A percentile compares a stretch with the other conserved stretches of the same genome.
Evolutionary conservation across 495 filamentous ascomycete species (phyloP).

Genomic region (Neurospora pannonica): DNA sequence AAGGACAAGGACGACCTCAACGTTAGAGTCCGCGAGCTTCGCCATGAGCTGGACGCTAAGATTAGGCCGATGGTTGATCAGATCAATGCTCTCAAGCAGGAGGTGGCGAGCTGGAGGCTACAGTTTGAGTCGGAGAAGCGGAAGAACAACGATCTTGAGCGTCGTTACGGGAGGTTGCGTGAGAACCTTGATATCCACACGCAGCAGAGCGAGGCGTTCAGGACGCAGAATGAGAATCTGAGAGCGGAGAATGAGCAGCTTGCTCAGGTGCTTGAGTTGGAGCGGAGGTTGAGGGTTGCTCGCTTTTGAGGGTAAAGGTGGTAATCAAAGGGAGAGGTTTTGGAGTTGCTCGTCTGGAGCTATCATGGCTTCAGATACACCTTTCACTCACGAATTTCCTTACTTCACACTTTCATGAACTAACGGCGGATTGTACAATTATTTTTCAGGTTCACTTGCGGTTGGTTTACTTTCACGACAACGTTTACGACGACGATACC

Average conservation of each 20-base stretch:
- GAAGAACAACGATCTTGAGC: constrained; percentile 4
- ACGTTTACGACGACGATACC: background rate
- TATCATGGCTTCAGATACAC: background rate
- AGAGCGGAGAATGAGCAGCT: background rate
- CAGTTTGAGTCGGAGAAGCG: constrained; percentile 7
- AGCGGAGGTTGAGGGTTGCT: background rate
- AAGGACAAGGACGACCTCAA: constrained; percentile 11
- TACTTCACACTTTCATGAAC: background rate
- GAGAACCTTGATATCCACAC: constrained; percentile 2
- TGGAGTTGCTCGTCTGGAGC: background rate
- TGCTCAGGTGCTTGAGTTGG: background rate
- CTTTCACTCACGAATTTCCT: background rate
- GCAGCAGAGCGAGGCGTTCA: constrained; percentile 10
- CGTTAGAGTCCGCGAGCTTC: constrained; percentile 4
- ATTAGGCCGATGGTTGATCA: background rate
- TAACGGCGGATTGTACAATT: background rate
- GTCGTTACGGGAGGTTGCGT: constrained; percentile 1
- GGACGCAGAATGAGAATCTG: background rate
- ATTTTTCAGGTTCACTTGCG: background rate
- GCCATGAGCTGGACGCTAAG: constrained; percentile 4
- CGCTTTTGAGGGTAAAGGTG: background rate
- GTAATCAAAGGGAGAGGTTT: too few species aligned
- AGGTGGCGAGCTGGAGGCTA: constrained; percentile 9
- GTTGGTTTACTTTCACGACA: background rate
- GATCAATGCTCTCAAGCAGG: constrained; percentile 3